Evolutionary conservation across 768 basidiomycete genomes (phyloP).

Genomic region (Lactifluus pinguis): DNA sequence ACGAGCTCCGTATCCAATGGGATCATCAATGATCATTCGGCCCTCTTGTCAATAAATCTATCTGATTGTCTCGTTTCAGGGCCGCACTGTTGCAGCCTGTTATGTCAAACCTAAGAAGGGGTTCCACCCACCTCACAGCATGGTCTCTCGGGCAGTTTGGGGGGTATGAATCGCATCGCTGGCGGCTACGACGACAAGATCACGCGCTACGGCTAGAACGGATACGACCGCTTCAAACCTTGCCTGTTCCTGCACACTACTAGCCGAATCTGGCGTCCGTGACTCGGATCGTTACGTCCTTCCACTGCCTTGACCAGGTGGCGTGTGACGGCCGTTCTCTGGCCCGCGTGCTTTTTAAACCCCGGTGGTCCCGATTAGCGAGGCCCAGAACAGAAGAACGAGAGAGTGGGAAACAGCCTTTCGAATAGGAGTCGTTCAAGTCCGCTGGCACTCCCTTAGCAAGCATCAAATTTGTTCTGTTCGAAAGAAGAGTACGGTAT

Average conservation of each 20-base stretch:
- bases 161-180: slow-evolving; percentile 10
- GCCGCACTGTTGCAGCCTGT: slow-evolving; percentile 11
- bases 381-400: slow-evolving; percentile 9
- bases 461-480: slow-evolving; percentile 2
- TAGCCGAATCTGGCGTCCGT: slow-evolving; percentile 16
- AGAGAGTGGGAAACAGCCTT: background rate
- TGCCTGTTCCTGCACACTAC: slow-evolving; percentile 9
- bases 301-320: slow-evolving; percentile 11
- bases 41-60: slow-evolving; percentile 4
- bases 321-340: slow-evolving; percentile 3
- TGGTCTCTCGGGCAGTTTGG: slow-evolving; percentile 7
- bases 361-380: slow-evolving; percentile 11
- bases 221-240: slow-evolving; percentile 16
- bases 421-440: slow-evolving; percentile 14
- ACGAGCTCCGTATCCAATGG: background rate
- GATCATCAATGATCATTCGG: slow-evolving; percentile 1
- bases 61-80: slow-evolving; percentile 10
- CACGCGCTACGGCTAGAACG: slow-evolving; percentile 17
- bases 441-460: slow-evolving; percentile 8
- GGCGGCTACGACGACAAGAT: slow-evolving; percentile 10
- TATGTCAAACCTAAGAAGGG: slow-evolving; percentile 16
- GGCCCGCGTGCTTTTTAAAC: slow-evolving; percentile 9
- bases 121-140: slow-evolving; percentile 5
- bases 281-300: slow-evolving; percentile 18
- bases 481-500: slow-evolving; percentile 5